Evolutionary conservation across 2,329 filamentous ascomycete species (phyloP), one percentile per base, ranked within the genome.

Genomic region (Aureobasidium musti): DNA sequence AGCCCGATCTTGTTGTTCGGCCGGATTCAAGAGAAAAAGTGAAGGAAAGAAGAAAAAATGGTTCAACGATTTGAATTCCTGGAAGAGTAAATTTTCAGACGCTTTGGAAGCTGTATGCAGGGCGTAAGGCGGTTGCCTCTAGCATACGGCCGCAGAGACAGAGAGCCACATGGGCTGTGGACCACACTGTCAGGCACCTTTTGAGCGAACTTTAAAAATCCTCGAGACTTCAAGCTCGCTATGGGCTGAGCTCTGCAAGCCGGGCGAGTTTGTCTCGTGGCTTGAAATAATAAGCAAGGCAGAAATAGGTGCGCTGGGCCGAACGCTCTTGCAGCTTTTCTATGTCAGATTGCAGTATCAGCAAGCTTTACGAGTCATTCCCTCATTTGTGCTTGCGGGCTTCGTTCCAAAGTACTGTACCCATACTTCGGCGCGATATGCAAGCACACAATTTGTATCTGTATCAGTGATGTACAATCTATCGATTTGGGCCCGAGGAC

Each of bases 61-160:
- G 6, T 52, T 17, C 53, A 56, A 56, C 53, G 53, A 35, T 14
- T 41, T 41, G 30, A n/a, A n/a, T n/a, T n/a, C n/a, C n/a, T 30
- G 33, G 23, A 19, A 28, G 21, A 35, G 53, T 26, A 35, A 41
- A 39, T 39, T 56, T 26, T 35, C 35, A 28, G 13, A 26, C 35
- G 26, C 14, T 11, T 8, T 14, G 54, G 2, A 43, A 7, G 26
- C 13, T 21, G 54, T 30, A 59, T 19, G 35, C 53, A 37, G 41
- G 43, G 57, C 19, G 57, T 26, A 59, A 41, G 19, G 23, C 19
- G 26, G 26, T 21, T 35, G 17, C 28, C 2, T 35, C 23, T 35
- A 49, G 30, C 57, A 33, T 61, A 61, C 57, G 57, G 57, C 57
- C 57, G 57, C 5, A 19, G 37, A 37, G 8, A 49, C 23, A 59